Evolutionary conservation across 139 green algal species (phyloP).

Genomic region (Gonium pectorale): DNA sequence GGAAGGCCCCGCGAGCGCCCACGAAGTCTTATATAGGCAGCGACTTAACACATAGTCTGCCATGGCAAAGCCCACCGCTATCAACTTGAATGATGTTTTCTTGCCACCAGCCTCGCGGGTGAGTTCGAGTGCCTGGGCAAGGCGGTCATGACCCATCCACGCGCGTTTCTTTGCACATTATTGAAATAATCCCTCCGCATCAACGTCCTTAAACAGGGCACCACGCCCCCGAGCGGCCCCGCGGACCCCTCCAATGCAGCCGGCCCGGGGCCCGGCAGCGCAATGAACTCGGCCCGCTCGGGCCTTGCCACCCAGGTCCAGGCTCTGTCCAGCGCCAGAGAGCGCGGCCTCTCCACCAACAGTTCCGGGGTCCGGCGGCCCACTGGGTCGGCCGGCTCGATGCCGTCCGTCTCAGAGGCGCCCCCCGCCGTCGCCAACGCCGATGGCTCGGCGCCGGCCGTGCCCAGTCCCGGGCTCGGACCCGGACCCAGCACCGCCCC

Average conservation of each 20-base stretch:
- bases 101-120: neutral
- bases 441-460: neutral
- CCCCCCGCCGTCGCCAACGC: too few species aligned
- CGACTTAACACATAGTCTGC: neutral
- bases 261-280: neutral
- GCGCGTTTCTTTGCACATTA: neutral
- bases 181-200: neutral
- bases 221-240: neutral
- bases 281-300: neutral
- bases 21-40: too few species aligned
- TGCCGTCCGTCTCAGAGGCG: neutral
- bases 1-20: too few species aligned
- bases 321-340: neutral
- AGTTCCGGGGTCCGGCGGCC: neutral
- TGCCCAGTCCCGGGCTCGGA: neutral
- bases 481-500: neutral
- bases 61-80: slow-evolving; percentile 37
- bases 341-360: neutral
- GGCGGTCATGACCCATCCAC: neutral
- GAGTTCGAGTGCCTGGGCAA: neutral
- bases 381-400: too few species aligned
- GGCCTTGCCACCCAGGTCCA: neutral
- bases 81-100: slow-evolving; percentile 2
- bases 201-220: neutral
- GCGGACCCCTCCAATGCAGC: neutral